Conservation (phyloP, 176 grass and related monocot species). For the Poa pratensis region DNA sequence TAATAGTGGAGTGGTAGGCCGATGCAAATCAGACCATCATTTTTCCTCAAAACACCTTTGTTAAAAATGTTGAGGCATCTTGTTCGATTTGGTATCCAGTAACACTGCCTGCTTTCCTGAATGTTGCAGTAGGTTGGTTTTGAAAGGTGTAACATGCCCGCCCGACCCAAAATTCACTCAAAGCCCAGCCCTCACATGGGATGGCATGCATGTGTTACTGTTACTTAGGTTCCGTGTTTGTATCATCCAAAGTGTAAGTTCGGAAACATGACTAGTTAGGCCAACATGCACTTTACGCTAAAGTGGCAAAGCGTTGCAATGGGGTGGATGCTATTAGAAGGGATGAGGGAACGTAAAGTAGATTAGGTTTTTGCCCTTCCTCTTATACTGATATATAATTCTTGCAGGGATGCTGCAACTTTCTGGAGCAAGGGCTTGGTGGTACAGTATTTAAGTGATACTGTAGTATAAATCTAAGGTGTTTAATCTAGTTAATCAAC, state of each 20-base stretch:
- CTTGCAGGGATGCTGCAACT: constrained; percentile 75
- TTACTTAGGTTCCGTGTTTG: neutral
- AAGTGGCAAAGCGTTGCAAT: neutral
- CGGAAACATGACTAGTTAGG: neutral
- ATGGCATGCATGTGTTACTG: constrained; percentile 8
- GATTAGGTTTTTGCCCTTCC: constrained; percentile 60
- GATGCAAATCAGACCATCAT: neutral
- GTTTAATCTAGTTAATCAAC: constrained; percentile 54
- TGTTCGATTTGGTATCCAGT: neutral
- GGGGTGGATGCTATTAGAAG: neutral
- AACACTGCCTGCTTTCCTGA: neutral
- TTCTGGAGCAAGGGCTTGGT: constrained; percentile 58
- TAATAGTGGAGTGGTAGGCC: constrained; percentile 16
- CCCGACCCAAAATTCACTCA: neutral
- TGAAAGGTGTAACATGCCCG: neutral
- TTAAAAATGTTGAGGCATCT: neutral
- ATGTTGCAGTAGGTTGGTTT: neutral
- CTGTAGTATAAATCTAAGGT: constrained; percentile 46
- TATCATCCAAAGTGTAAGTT: neutral
- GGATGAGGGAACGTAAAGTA: constrained; percentile 46
- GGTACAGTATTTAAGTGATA: constrained; percentile 51
- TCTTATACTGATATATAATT: constrained; percentile 86
- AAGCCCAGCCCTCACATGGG: neutral
- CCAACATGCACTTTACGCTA: neutral
- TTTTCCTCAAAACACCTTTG: neutral